These are phyloP conservation scores for Pelargonium citronellum DNA, from an alignment of 441 rosid genomes.

Conservation along the genomic window DNA sequence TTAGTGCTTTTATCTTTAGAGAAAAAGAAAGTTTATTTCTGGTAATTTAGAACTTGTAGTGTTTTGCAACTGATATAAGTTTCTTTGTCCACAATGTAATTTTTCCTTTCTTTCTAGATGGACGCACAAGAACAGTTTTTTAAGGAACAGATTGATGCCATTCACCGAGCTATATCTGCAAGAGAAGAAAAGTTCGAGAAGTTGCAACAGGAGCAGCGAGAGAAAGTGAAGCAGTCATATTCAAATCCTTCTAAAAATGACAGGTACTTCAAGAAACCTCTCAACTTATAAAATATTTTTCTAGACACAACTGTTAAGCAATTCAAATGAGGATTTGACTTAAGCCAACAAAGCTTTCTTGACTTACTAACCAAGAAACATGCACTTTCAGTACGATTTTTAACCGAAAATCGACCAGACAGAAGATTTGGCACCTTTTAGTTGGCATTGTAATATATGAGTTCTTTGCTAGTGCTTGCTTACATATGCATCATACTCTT, in stretches of 20 bases:
- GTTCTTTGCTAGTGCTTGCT: no score
- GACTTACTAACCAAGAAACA: no score
- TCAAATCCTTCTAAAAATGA: conserved; percentile 9
- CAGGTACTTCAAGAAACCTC: background rate
- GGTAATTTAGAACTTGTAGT: background rate
- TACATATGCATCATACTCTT: no score
- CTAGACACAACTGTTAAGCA: no score
- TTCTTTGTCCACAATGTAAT: background rate
- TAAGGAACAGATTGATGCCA: conserved; percentile 19
- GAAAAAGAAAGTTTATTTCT: background rate
- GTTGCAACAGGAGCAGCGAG: conserved; percentile 28
- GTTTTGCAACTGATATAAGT: background rate
- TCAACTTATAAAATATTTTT: no score
- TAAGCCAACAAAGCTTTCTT: no score
- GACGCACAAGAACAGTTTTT: conserved; percentile 25
- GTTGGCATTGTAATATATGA: no score
- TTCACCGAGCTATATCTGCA: conserved; percentile 17
- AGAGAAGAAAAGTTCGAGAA: conserved; percentile 27
- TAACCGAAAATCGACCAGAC: no score
- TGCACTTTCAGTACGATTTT: no score
- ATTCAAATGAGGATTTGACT: no score
- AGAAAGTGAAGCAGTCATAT: conserved; percentile 14
- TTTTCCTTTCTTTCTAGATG: conserved; percentile 12
- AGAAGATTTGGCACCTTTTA: no score
- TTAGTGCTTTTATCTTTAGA: no score